Base-by-base conservation (phyloP, 768 basidiomycete species). In the Hericium alpestre region DNA sequence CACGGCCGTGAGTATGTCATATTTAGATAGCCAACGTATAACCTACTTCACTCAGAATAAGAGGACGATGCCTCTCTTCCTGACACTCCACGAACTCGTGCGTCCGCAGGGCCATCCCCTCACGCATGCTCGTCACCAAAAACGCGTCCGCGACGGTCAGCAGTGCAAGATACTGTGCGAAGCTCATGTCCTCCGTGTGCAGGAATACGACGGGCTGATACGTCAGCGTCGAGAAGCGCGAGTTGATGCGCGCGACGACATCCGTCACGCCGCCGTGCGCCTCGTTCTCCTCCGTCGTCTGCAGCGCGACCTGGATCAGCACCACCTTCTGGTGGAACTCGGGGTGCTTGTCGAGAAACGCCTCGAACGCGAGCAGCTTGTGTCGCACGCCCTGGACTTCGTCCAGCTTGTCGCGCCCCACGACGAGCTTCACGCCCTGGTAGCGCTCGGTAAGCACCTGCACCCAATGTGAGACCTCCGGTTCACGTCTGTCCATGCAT, bases 81-180 rank as follows among this genome's bases (percentile, higher is more conserved):
- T 92, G 91, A 64, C 89, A 92, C 68, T 90, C 87, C 11, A 93
- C 88, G 65, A 81, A 91, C 67, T 91, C 88, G 65, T 90, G 88
- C 1, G 85, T 84, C 49, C 78, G 75, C 53, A 92, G 70, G 10
- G 90, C 90, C 91, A 93, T 93, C 0, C 91, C 91, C 69, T 93
- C 91, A 2, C 91, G 75, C 69, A 93, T 71, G 66, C 86, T 87
- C 5, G 88, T 87, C 20, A 90, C 85, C 61, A 92, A 73, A 71
- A 93, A 93, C 41, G 86, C 88, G 68, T 93, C 91, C 4, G 87
- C 91, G 6, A 88, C 83, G 11, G 78, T 90, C 57, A 93, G 70
- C 39, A 93, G 72, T 8, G 87, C 90, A 20, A 93, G 76, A 66
- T 93, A 93, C 65, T 92, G 90, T 62, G 78, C 82, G 67, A 93